A percentile compares a stretch with the other conserved stretches of the same genome.
phyloP scores from a whole-genome alignment of 805 yeast species.

The Wickerhamomyces bisporus region DNA sequence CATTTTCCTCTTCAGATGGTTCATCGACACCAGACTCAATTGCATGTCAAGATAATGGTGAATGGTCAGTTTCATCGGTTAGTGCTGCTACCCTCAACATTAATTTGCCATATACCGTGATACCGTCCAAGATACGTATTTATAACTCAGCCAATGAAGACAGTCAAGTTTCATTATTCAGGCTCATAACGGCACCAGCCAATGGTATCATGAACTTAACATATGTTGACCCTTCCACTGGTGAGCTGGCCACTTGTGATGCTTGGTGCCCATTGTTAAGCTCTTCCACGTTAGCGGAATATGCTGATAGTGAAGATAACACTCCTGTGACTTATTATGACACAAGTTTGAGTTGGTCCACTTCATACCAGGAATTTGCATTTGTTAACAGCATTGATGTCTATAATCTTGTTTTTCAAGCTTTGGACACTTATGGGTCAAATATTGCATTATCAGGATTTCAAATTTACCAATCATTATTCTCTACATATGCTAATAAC shows the following conservation, averaged over 20 bases:
- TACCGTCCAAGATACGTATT: slow-evolving; percentile 70
- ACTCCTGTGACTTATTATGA: slow-evolving; percentile 23
- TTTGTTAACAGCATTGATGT: slow-evolving; percentile 67
- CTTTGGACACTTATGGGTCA: slow-evolving; percentile 63
- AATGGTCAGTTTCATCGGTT: slow-evolving; percentile 49
- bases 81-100: slow-evolving; percentile 65
- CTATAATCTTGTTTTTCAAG: slow-evolving; percentile 54
- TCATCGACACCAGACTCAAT: slow-evolving; percentile 21
- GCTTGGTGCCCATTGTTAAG: slow-evolving; percentile 79
- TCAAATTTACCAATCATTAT: slow-evolving; percentile 53
- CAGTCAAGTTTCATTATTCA: slow-evolving; percentile 51
- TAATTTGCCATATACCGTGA: slow-evolving; percentile 46
- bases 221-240: slow-evolving; percentile 70
- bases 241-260: slow-evolving; percentile 62
- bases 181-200: slow-evolving; percentile 73
- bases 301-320: slow-evolving; percentile 5
- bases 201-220: slow-evolving; percentile 89
- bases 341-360: slow-evolving; percentile 31
- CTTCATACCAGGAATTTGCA: slow-evolving; percentile 72
- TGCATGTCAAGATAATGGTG: slow-evolving; percentile 50
- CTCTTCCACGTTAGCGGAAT: slow-evolving; percentile 27
- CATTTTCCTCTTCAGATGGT: slow-evolving; percentile 39
- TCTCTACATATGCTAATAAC: slow-evolving; percentile 69
- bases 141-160: slow-evolving; percentile 50
- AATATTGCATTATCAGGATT: slow-evolving; percentile 69